These are phyloP conservation scores for Boletus rubropictus DNA, from an alignment of 768 basidiomycete species.

Conservation along the genomic window DNA sequence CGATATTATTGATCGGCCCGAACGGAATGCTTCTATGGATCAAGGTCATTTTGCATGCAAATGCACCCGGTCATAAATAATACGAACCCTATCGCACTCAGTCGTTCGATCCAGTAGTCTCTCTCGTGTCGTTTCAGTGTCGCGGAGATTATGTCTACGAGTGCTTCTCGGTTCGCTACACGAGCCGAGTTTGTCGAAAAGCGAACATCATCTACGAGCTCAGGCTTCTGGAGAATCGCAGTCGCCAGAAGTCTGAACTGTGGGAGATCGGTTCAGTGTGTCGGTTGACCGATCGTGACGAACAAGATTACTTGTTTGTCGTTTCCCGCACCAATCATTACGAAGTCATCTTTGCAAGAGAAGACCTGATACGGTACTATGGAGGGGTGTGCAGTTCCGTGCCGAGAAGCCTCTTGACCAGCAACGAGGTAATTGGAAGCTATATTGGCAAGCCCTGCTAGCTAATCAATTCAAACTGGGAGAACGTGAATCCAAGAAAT, in stretches of 20 bases:
- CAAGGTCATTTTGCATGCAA: constrained; percentile 6
- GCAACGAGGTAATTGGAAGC: constrained; percentile 90
- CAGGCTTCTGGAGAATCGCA: constrained; percentile 55
- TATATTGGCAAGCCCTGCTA: constrained; percentile 88
- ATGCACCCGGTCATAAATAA: constrained; percentile 3
- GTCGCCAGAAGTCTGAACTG: constrained; percentile 70
- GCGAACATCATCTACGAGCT: constrained; percentile 51
- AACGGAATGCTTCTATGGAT: constrained; percentile 57
- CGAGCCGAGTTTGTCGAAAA: constrained; percentile 73
- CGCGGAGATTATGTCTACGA: constrained; percentile 63
- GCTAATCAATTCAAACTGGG: constrained; percentile 36
- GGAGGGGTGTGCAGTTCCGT: constrained; percentile 92
- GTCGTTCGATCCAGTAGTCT: constrained; percentile 67
- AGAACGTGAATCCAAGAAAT: not conserved
- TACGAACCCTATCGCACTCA: constrained; percentile 77
- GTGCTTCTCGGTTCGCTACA: constrained; percentile 67
- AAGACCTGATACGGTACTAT: constrained; percentile 93
- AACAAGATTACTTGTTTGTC: constrained; percentile 60
- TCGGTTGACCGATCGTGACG: not conserved
- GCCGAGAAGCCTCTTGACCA: constrained; percentile 72
- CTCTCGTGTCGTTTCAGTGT: constrained; percentile 52
- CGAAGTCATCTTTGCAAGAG: constrained; percentile 76
- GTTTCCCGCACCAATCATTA: constrained; percentile 94
- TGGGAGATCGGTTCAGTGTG: constrained; percentile 8
- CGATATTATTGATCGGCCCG: constrained; percentile 89